phyloP scores from a whole-genome alignment of 2,329 filamentous ascomycete genomes.

The Byssothecium circinans region DNA sequence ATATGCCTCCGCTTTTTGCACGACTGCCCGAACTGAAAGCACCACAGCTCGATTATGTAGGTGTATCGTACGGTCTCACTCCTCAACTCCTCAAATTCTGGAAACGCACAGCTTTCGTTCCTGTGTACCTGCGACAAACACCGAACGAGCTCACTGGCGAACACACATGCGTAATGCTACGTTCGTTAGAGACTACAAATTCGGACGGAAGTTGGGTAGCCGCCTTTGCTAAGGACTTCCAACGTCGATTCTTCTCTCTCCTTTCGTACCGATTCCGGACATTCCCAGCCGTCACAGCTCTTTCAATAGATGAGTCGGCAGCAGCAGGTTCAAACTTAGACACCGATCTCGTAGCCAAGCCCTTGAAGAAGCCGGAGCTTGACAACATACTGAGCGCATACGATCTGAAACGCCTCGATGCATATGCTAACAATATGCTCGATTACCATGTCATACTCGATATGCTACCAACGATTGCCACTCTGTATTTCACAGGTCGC shows the following conservation, averaged over 20 bases:
- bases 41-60: slow-evolving; percentile 83
- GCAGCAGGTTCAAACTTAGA: slow-evolving; percentile 71
- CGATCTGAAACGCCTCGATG: slow-evolving; percentile 91
- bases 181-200: slow-evolving; percentile 63
- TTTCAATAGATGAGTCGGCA: slow-evolving; percentile 87
- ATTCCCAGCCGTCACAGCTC: slow-evolving; percentile 75
- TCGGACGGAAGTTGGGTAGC: slow-evolving; percentile 80
- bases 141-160: slow-evolving; percentile 95
- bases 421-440: slow-evolving; percentile 94
- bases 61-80: slow-evolving; percentile 93
- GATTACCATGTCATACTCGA: slow-evolving; percentile 98
- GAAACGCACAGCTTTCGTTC: slow-evolving; percentile 83
- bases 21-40: slow-evolving; percentile 83
- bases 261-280: slow-evolving; percentile 89
- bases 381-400: slow-evolving; percentile 82
- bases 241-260: slow-evolving; percentile 85
- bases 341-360: slow-evolving; percentile 49
- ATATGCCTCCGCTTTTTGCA: slow-evolving; percentile 91
- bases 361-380: slow-evolving; percentile 73
- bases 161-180: slow-evolving; percentile 96
- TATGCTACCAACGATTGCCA: slow-evolving; percentile 79
- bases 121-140: slow-evolving; percentile 93
- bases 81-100: slow-evolving; percentile 90
- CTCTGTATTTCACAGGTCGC: slow-evolving; percentile 80
- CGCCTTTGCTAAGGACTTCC: slow-evolving; percentile 90